Percentiles rank a stretch among this genome's conserved stretches.
Conservation (phyloP, 352 stramenopile genomes). For the Paralagenidium karlingii region DNA sequence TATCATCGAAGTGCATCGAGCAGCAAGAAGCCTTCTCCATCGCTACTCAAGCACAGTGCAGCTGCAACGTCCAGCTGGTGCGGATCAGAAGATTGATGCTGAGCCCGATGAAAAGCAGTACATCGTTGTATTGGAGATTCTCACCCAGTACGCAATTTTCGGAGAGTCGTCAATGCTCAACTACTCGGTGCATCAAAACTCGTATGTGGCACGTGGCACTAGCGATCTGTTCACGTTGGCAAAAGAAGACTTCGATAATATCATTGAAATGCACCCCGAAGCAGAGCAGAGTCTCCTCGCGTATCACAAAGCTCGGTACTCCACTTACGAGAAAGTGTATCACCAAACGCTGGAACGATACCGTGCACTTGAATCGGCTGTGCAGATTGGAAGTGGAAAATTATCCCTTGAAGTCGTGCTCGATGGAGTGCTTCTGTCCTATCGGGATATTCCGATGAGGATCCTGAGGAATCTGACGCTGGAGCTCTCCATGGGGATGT, state of each 20-base stretch:
- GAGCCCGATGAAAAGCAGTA: conserved; percentile 34
- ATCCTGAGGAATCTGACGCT: conserved; percentile 50
- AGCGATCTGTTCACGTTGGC: conserved; percentile 67
- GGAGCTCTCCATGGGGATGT: conserved; percentile 62
- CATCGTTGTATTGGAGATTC: conserved; percentile 62
- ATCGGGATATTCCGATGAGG: conserved; percentile 39
- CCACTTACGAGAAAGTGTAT: conserved; percentile 51
- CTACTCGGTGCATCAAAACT: conserved; percentile 64
- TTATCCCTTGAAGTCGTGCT: conserved; percentile 50
- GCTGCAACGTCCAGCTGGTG: too few relatives aligned
- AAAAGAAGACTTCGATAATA: conserved; percentile 66
- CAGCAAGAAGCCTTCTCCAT: too few relatives aligned
- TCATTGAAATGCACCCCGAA: conserved; percentile 73
- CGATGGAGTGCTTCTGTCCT: conserved; percentile 41
- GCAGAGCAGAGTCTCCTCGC: conserved; percentile 39
- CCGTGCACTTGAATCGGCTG: conserved; percentile 38
- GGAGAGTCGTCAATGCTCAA: conserved; percentile 55
- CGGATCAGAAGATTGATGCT: too few relatives aligned
- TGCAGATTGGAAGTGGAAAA: conserved; percentile 41
- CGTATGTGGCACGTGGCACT: conserved; percentile 52
- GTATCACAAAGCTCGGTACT: conserved; percentile 46
- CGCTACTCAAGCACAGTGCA: too few relatives aligned
- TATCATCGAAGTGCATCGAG: conserved; percentile 55
- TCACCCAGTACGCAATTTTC: conserved; percentile 56
- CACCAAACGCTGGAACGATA: conserved; percentile 59